Evolutionary conservation across 192 early-diverging fungal genomes (phyloP), one percentile per base, ranked within the genome.

Genomic region (Neocallimastix lanati): DNA sequence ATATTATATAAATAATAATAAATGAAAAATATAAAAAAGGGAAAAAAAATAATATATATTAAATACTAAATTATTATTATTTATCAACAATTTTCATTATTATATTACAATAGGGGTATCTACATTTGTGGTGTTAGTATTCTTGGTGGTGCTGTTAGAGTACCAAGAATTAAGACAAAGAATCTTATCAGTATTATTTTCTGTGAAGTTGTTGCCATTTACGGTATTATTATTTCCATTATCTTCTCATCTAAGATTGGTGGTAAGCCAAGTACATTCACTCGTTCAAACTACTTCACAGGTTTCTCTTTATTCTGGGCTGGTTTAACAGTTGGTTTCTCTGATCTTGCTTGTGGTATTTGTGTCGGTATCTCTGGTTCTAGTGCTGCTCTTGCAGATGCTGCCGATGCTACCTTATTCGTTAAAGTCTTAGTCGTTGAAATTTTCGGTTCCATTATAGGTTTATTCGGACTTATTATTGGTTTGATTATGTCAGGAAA

Each of bases 141-240:
- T 29, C 86, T 98, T 27, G 97, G 96, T 82, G 96, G 88, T 28
- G 94, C 93, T 18, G 94, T 99, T 76, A 87, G 90, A 76, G 90
- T 94, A 5, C 97, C 97, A 79, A 88, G 97, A 33, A 98, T 99
- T 81, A 88, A 92, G 77, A 96, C 96, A 29, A 96, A 96, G 86
- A 99, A 99, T 88, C 89, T 99, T 82, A 96, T 98, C 85, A 92
- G 94, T 82, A 96, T 99, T 81, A 99, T 98, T 84, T 99, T 99
- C 83, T 99, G 96, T 86, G 97, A 99, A 87, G 97, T 98, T 77
- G 97, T 99, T 15, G 97, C 96, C 80, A 99, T 99, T 81, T 99
- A 99, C 87, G 97, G 97, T 79, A 89, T 99, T 29, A 98, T 99
- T 82, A 97, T 99, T 90, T 94, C 95, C 28, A 99, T 99, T 81